Base-by-base conservation (phyloP, 1,139 yeast species). In the Pichia sp. region DNA sequence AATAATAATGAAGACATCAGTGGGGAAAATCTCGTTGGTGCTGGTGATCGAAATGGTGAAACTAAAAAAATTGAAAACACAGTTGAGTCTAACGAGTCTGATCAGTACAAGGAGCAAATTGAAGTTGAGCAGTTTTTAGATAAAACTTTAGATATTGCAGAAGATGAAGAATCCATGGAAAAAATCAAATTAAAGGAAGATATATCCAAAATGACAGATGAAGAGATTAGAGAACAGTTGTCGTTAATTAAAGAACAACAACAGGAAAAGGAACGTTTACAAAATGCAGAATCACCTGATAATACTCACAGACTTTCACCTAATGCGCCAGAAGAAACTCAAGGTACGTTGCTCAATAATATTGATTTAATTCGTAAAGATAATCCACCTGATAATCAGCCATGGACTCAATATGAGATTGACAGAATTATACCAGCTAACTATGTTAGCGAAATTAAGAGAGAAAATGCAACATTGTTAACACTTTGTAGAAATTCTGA, bases 401-500 rank as follows among this genome's bases (percentile, higher is more conserved):
- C 53, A 6, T 57, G 59, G 59, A 48, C 51, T 11, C 44, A 47
- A 34, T 57, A 55, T 46, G 59, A 57, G 41, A 34, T 54, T 27
- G 56, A 57, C 8, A 53, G 59, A 41, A 36, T 36, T 10, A 19
- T 55, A 8, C 53, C 54, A 22, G 11, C 10, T 9, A 34, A 31
- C 38, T 19, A 43, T 18, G 34, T 39, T 9, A 16, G 9, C 16
- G n/a, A n/a, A 14, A 25, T 47, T 29, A 19, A 34, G 13, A 59
- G 56, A 47, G 52, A 64, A 39, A 78, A 74, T 59, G 84, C 84
- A 4, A 77, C 84, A 1, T 72, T 81, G 54, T 79, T 80, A 44
- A 72, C 84, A 0, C 67, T 81, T 52, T 83, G 82, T 13, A 67
- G 84, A 56, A 81, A 81, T 61, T 60, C 66, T 10, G 85, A 80